Conservation (phyloP, 2,329 filamentous ascomycete species). For the Phaeosphaeria sp. region DNA sequence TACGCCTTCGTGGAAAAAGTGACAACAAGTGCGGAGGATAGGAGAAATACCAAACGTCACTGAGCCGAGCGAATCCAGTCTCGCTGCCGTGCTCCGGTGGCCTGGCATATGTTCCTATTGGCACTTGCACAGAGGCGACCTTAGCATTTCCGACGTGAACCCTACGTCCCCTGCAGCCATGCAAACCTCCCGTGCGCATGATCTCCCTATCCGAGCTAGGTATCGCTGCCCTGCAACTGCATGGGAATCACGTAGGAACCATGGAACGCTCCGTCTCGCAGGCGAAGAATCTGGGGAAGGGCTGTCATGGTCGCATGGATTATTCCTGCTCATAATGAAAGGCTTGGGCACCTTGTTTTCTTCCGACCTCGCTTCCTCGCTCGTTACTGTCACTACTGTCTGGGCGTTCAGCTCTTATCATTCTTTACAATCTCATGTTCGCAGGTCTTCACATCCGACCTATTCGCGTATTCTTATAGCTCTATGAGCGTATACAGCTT, state of each 20-base stretch:
- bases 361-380: slow-evolving; percentile 8
- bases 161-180: slow-evolving; percentile 3
- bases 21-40: neutral
- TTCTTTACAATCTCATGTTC: slow-evolving; percentile 4
- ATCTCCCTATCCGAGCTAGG: slow-evolving; percentile 12
- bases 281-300: slow-evolving; percentile 29
- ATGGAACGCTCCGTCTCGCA: slow-evolving; percentile 20
- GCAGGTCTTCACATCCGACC: neutral
- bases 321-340: slow-evolving; percentile 12
- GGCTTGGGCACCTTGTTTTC: slow-evolving; percentile 11
- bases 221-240: slow-evolving; percentile 15
- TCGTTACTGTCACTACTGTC: slow-evolving; percentile 9
- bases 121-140: neutral
- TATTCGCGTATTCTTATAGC: slow-evolving; percentile 1
- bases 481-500: neutral
- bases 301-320: slow-evolving; percentile 18
- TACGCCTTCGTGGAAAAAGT: neutral
- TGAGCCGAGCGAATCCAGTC: neutral
- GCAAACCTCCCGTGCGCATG: slow-evolving; percentile 12
- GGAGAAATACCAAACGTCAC: neutral
- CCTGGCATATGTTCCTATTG: neutral
- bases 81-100: neutral
- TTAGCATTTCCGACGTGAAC: neutral
- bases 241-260: slow-evolving; percentile 17
- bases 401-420: slow-evolving; percentile 4